Evolutionary conservation across 495 filamentous ascomycete species (phyloP).

Genomic region (Letharia columbiana): DNA sequence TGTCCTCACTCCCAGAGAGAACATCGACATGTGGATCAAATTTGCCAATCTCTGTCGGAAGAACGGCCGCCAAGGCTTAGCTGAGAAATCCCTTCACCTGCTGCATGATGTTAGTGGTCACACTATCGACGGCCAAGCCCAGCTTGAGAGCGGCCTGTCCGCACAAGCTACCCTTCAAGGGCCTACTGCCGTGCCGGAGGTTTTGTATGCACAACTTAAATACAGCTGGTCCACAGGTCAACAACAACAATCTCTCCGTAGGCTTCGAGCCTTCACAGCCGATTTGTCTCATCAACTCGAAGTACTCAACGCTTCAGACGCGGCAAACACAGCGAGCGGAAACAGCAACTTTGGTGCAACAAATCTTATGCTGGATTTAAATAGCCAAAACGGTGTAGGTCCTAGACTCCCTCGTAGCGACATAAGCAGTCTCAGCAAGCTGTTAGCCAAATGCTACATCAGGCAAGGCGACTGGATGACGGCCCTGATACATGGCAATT

Average conservation of each 20-base stretch:
- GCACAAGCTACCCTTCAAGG: conserved; percentile 9
- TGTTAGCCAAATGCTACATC: conserved; percentile 90
- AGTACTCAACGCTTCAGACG: conserved; percentile 34
- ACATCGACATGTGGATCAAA: conserved; percentile 98
- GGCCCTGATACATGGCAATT: conserved; percentile 70
- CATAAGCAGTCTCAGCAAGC: conserved; percentile 46
- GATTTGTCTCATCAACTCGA: conserved; percentile 68
- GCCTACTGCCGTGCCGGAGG: conserved; percentile 44
- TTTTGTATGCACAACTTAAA: conserved; percentile 88
- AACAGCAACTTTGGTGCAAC: conserved; percentile 34
- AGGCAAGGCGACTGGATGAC: conserved; percentile 96
- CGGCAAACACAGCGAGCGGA: conserved; percentile 31
- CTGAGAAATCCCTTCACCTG: conserved; percentile 86
- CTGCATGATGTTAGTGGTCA: conserved; percentile 44
- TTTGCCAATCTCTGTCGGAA: conserved; percentile 97
- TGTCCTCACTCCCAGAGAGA: conserved; percentile 82
- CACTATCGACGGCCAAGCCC: conserved; percentile 38
- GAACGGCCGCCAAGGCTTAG: conserved; percentile 87
- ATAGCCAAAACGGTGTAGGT: conserved; percentile 16
- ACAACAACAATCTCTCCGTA: conserved; percentile 63
- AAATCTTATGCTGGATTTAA: conserved; percentile 13
- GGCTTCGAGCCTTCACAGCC: conserved; percentile 72
- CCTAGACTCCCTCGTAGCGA: conserved; percentile 31
- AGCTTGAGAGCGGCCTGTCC: not conserved
- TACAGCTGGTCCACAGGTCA: conserved; percentile 80